Evolutionary conservation across 306 rosid genomes (phyloP).

Genomic region (Mimosa pudica): DNA sequence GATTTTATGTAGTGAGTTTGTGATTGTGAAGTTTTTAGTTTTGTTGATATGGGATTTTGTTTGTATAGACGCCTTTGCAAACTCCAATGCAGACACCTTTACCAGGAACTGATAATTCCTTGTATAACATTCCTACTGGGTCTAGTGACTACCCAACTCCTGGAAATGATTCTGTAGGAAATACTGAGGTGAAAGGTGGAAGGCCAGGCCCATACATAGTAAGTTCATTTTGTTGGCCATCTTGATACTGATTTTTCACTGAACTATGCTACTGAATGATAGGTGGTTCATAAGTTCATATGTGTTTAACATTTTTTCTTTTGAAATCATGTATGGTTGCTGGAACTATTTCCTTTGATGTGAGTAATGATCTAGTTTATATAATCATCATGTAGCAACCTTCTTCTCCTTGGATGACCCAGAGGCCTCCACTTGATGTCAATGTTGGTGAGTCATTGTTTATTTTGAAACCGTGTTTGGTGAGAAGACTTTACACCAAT

Average conservation of each 20-base stretch:
- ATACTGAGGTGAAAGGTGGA: slow-evolving; percentile 69
- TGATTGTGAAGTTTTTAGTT: not conserved
- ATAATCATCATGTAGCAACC: slow-evolving; percentile 69
- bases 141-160: slow-evolving; percentile 72
- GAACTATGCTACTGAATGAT: not conserved
- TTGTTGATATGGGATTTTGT: slow-evolving; percentile 39
- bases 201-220: slow-evolving; percentile 81
- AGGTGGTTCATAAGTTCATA: not conserved
- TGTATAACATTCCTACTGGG: slow-evolving; percentile 90
- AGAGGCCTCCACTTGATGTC: slow-evolving; percentile 90
- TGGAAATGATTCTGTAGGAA: slow-evolving; percentile 72
- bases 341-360: not conserved
- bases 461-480: slow-evolving; percentile 20
- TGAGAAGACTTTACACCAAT: slow-evolving; percentile 40
- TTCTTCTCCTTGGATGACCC: slow-evolving; percentile 93
- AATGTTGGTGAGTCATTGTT: slow-evolving; percentile 78
- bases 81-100: slow-evolving; percentile 95
- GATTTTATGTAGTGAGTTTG: not conserved
- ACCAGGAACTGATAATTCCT: slow-evolving; percentile 68
- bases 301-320: not conserved
- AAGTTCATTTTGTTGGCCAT: slow-evolving; percentile 28
- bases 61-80: slow-evolving; percentile 77
- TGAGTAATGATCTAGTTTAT: slow-evolving; percentile 28
- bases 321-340: not conserved
- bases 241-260: not conserved